A percentile compares a stretch with the other conserved stretches of the same genome.
These are phyloP conservation scores for Populus hybrid DNA, from an alignment of 441 rosid species.

Conservation along the genomic window DNA sequence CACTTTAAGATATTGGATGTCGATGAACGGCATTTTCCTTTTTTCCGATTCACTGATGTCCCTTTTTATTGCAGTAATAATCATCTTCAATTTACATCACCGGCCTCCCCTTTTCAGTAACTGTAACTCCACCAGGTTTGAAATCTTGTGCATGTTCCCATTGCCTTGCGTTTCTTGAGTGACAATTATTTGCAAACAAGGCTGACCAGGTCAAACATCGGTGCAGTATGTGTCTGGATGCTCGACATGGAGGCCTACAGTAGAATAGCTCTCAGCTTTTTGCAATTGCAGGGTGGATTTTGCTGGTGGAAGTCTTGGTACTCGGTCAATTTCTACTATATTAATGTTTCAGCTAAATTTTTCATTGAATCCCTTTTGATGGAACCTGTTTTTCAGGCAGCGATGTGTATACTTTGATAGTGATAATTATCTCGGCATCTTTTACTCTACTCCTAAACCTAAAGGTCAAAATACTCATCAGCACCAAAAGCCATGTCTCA, in stretches of 20 bases:
- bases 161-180: neutral
- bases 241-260: neutral
- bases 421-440: neutral
- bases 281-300: neutral
- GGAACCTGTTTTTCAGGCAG: neutral
- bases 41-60: neutral
- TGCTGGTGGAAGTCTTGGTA: neutral
- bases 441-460: conserved; percentile 7
- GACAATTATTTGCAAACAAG: neutral
- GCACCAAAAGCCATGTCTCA: neutral
- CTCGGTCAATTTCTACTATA: neutral
- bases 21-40: neutral
- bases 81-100: neutral
- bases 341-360: neutral
- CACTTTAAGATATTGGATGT: neutral
- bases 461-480: neutral
- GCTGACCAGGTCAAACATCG: neutral
- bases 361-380: conserved; percentile 3
- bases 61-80: neutral
- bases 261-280: neutral
- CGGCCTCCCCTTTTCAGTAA: neutral
- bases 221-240: neutral
- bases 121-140: neutral
- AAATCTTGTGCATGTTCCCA: neutral
- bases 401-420: neutral